Evolutionary conservation across 2,329 filamentous ascomycete genomes (phyloP).

Genomic region (Fusarium sp.): DNA sequence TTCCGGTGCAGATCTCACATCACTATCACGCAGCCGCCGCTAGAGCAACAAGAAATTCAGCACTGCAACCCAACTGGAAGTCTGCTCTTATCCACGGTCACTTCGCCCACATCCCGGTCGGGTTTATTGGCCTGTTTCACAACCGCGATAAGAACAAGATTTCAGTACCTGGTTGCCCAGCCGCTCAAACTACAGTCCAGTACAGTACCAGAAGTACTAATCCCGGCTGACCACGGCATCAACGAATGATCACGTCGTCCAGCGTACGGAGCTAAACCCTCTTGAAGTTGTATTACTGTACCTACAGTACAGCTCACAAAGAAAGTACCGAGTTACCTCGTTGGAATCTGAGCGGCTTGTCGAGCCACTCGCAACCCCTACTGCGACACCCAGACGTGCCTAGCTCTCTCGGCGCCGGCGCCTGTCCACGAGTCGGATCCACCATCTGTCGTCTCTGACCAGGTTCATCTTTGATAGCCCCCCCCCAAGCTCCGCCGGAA

Average conservation of each 20-base stretch:
- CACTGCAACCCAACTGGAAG: background rate
- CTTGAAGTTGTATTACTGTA: slow-evolving; percentile 9
- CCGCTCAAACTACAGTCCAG: slow-evolving; percentile 10
- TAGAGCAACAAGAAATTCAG: background rate
- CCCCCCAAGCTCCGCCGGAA: slow-evolving; percentile 41
- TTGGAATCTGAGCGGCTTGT: background rate
- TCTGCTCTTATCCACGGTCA: slow-evolving; percentile 12
- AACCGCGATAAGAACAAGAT: slow-evolving; percentile 37
- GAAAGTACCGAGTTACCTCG: slow-evolving; percentile 18
- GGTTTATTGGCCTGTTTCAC: slow-evolving; percentile 37
- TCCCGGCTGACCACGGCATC: slow-evolving; percentile 20
- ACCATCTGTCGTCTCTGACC: slow-evolving; percentile 24
- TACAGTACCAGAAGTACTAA: slow-evolving; percentile 7
- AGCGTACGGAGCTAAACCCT: slow-evolving; percentile 25
- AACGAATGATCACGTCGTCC: slow-evolving; percentile 26
- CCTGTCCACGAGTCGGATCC: slow-evolving; percentile 30
- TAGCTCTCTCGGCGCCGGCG: slow-evolving; percentile 29
- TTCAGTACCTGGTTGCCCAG: slow-evolving; percentile 39
- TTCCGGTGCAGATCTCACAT: slow-evolving; percentile 36
- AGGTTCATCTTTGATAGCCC: slow-evolving; percentile 33
- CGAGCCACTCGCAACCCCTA: slow-evolving; percentile 24
- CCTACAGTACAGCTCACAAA: slow-evolving; percentile 24
- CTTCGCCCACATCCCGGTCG: slow-evolving; percentile 21
- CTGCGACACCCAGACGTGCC: slow-evolving; percentile 16
- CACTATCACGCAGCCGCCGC: slow-evolving; percentile 27